Percentiles rank a stretch among this genome's conserved stretches.
phyloP scores from a whole-genome alignment of 192 early-diverging fungal species.

The Chytriomyces confervae region DNA sequence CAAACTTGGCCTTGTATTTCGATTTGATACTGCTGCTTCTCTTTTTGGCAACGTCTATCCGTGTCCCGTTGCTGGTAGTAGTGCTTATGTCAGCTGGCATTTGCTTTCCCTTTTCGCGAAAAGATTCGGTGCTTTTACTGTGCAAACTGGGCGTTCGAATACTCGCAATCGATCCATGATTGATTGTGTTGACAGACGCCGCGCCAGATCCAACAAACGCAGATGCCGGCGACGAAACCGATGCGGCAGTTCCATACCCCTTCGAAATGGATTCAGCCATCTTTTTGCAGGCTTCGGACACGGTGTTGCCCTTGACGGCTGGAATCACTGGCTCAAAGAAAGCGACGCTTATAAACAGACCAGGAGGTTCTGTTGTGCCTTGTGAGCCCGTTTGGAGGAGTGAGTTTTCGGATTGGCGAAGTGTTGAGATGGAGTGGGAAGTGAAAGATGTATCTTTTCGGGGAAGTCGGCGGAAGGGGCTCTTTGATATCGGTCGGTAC shows the following conservation, averaged over 20 bases:
- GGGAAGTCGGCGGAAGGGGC: neutral
- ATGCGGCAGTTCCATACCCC: neutral
- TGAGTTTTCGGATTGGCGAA: constrained; percentile 13
- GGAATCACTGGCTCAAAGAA: constrained; percentile 19
- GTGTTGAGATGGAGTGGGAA: neutral
- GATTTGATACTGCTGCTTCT: no score
- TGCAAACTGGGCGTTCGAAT: neutral
- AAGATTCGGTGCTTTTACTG: neutral
- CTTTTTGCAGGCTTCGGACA: constrained; percentile 8
- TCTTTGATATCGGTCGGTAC: no score
- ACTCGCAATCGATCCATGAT: neutral
- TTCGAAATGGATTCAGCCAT: neutral
- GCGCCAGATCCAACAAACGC: neutral
- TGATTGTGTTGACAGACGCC: neutral
- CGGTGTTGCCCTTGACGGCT: constrained; percentile 10
- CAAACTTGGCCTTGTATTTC: no score
- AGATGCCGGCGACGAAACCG: neutral
- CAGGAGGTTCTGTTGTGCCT: neutral
- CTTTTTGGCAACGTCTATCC: neutral
- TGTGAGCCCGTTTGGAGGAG: neutral
- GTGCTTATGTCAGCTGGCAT: neutral
- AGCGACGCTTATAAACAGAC: neutral
- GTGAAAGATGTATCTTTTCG: neutral
- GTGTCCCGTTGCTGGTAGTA: neutral
- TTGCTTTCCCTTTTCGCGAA: neutral